Conservation (phyloP, 352 stramenopile genomes). For the Phytophthora pluvialis region DNA sequence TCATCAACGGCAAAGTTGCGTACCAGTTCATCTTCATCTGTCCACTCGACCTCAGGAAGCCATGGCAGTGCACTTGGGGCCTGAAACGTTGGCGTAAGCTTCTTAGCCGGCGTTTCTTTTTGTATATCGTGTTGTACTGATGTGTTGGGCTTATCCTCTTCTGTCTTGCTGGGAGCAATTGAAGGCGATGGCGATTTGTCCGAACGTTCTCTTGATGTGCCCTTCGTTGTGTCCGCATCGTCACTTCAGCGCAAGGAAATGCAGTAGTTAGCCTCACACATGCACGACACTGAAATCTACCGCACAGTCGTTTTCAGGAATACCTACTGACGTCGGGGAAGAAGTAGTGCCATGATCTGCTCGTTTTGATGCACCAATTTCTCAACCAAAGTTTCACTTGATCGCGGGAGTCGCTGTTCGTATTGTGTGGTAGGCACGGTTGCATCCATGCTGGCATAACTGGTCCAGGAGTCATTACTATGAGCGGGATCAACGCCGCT, state of each 20-base stretch:
- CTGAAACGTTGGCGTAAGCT: conserved; percentile 3
- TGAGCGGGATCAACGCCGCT: no score
- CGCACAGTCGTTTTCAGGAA: neutral
- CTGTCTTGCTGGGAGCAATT: neutral
- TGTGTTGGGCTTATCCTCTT: neutral
- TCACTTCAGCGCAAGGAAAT: conserved; percentile 5
- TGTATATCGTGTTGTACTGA: neutral
- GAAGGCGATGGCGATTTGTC: neutral
- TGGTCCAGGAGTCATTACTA: neutral
- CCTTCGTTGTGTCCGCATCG: neutral
- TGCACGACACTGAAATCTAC: neutral
- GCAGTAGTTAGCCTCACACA: neutral
- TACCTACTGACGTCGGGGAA: conserved; percentile 14
- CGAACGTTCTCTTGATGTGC: neutral
- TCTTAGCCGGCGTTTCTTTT: neutral
- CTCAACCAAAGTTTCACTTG: conserved; percentile 21
- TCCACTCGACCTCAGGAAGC: conserved; percentile 62
- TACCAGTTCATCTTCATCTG: conserved; percentile 61
- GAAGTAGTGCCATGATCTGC: conserved; percentile 31
- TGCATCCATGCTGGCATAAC: neutral
- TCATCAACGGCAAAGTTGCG: neutral
- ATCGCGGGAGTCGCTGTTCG: neutral
- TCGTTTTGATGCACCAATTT: conserved; percentile 40
- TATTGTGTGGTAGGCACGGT: neutral
- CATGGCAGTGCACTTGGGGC: conserved; percentile 17